These are phyloP conservation scores for Alternaria incomplexa DNA, from an alignment of 2,329 filamentous ascomycete genomes.

Conservation along the genomic window DNA sequence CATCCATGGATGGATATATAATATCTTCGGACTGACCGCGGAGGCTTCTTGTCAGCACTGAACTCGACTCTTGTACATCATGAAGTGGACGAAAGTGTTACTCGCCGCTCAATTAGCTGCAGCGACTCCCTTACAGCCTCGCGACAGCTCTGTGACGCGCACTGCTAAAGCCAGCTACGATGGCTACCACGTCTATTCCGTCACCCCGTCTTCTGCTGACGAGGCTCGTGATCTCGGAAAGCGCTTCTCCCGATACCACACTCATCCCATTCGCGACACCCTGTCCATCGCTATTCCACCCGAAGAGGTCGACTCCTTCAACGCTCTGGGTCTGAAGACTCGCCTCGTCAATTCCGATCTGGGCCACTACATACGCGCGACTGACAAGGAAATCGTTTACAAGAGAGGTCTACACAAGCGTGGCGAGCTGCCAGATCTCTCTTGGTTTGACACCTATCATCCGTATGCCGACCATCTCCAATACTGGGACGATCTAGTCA, in stretches of 20 bases:
- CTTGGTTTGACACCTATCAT: conserved; percentile 44
- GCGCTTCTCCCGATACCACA: conserved; percentile 25
- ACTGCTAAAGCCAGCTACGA: conserved; percentile 18
- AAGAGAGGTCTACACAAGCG: conserved; percentile 20
- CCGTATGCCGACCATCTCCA: conserved; percentile 37
- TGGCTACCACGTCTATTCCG: conserved; percentile 26
- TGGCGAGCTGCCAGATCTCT: conserved; percentile 51
- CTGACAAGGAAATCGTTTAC: conserved; percentile 19
- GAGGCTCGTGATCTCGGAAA: conserved; percentile 20
- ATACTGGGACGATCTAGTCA: conserved; percentile 39
- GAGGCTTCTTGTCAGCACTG: background rate
- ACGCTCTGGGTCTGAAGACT: conserved; percentile 44
- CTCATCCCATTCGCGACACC: conserved; percentile 26
- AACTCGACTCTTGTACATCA: background rate
- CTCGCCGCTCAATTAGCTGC: conserved; percentile 18
- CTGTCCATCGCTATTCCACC: conserved; percentile 49
- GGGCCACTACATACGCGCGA: conserved; percentile 49
- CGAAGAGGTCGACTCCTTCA: conserved; percentile 47
- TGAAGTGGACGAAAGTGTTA: conserved; percentile 15
- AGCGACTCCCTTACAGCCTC: conserved; percentile 13
- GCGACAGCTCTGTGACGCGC: background rate
- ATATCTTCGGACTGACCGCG: background rate
- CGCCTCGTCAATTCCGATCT: conserved; percentile 54
- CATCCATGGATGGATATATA: background rate
- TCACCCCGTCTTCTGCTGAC: conserved; percentile 19